phyloP scores from a whole-genome alignment of 2,329 filamentous ascomycete species.

The Penicillium brasilianum region DNA sequence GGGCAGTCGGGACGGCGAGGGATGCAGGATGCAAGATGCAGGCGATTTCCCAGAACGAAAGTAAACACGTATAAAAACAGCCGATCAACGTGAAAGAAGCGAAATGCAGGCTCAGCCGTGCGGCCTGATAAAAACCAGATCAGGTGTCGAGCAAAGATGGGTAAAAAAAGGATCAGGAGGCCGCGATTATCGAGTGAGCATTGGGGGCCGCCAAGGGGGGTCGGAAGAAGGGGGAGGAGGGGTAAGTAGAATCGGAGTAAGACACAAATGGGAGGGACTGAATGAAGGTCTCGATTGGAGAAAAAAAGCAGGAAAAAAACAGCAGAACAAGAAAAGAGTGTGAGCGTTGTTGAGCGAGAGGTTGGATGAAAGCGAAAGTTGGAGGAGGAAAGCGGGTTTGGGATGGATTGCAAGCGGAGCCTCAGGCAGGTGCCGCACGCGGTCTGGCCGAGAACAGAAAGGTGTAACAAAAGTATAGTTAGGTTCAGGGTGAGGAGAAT shows the following conservation, averaged over 20 bases:
- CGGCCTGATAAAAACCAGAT: slow-evolving; percentile 32
- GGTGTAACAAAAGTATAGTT: too few species aligned
- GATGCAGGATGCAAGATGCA: slow-evolving; percentile 10
- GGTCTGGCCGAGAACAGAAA: slow-evolving; percentile 32
- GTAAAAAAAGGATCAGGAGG: slow-evolving; percentile 28
- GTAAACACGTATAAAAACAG: slow-evolving; percentile 16
- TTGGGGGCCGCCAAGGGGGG: slow-evolving; percentile 18
- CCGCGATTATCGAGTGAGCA: slow-evolving; percentile 17
- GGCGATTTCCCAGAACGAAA: slow-evolving; percentile 1
- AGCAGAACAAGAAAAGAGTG: slow-evolving; percentile 18
- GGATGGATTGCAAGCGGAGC: slow-evolving; percentile 26
- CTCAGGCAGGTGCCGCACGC: slow-evolving; percentile 29
- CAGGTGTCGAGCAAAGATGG: slow-evolving; percentile 17
- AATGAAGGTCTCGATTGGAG: slow-evolving; percentile 17
- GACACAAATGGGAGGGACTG: slow-evolving; percentile 18
- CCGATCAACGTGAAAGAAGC: slow-evolving; percentile 26
- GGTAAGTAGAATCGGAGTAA: slow-evolving; percentile 3
- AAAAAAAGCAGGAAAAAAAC: slow-evolving; percentile 22
- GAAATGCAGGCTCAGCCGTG: slow-evolving; percentile 33
- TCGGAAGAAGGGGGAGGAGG: slow-evolving; percentile 5
- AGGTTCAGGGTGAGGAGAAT: slow-evolving; percentile 11
- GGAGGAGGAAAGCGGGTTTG: slow-evolving; percentile 23
- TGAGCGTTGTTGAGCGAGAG: slow-evolving; percentile 19
- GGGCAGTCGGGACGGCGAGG: slow-evolving; percentile 5
- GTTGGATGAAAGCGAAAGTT: slow-evolving; percentile 23